Evolutionary conservation across 2,329 filamentous ascomycete species (phyloP).

Genomic region (Didymella exigua): DNA sequence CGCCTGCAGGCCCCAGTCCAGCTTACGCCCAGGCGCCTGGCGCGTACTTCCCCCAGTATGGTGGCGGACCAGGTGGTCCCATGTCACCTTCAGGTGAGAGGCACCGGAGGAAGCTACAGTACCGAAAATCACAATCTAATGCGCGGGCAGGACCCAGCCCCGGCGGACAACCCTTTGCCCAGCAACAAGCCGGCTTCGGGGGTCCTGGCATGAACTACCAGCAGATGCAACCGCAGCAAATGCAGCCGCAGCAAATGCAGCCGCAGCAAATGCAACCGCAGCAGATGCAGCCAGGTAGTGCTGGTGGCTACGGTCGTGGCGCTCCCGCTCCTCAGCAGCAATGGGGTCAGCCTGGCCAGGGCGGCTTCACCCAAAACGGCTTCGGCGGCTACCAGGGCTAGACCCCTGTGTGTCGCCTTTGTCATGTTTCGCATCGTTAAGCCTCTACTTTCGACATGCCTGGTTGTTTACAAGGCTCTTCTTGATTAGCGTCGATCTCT

Average conservation of each 20-base stretch:
- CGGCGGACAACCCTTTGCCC: slow-evolving; percentile 67
- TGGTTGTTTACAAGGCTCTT: slow-evolving; percentile 43
- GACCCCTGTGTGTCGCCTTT: slow-evolving; percentile 26
- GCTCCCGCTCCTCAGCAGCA: slow-evolving; percentile 60
- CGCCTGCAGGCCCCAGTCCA: slow-evolving; percentile 75
- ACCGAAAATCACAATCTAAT: slow-evolving; percentile 48
- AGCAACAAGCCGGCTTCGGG: slow-evolving; percentile 64
- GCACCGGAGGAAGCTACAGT: slow-evolving; percentile 43
- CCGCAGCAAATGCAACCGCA: slow-evolving; percentile 40
- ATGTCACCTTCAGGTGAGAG: slow-evolving; percentile 65
- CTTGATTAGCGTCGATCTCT: slow-evolving; percentile 47
- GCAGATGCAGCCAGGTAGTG: slow-evolving; percentile 62
- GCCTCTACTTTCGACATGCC: slow-evolving; percentile 41
- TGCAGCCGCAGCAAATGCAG: slow-evolving; percentile 39
- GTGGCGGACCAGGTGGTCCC: slow-evolving; percentile 63
- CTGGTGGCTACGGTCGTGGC: slow-evolving; percentile 84
- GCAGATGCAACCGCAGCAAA: slow-evolving; percentile 46
- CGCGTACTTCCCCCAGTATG: slow-evolving; percentile 92
- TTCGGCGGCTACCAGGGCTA: slow-evolving; percentile 67
- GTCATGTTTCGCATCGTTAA: slow-evolving; percentile 38
- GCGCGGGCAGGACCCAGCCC: slow-evolving; percentile 58
- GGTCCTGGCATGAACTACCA: slow-evolving; percentile 59
- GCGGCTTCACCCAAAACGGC: slow-evolving; percentile 58
- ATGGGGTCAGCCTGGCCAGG: slow-evolving; percentile 59
- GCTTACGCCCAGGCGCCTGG: slow-evolving; percentile 79